Evolutionary conservation across 1,284 basidiomycete species (phyloP).

Genomic region (Amylostereum areolatum): DNA sequence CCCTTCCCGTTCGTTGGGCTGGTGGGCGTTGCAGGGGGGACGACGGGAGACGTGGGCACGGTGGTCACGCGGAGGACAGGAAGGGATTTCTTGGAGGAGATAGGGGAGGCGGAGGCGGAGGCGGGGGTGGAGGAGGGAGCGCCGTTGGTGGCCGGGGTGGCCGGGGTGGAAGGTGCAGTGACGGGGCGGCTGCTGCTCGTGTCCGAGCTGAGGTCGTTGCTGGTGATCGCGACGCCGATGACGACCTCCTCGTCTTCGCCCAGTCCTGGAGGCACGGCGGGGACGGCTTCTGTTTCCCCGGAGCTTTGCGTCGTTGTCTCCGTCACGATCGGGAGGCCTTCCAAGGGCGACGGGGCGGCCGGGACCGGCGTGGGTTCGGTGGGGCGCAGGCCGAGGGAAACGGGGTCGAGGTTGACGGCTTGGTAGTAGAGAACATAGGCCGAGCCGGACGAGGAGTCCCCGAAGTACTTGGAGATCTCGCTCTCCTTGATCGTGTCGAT

Average conservation of each 20-base stretch:
- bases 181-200: constrained; percentile 2
- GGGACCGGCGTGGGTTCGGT: constrained; percentile 12
- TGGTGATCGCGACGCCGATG: constrained; percentile 1
- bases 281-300: constrained; percentile 12
- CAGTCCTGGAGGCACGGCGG: constrained; percentile 13
- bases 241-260: constrained; percentile 9
- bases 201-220: background rate
- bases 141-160: constrained; percentile 9
- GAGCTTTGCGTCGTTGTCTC: constrained; percentile 9
- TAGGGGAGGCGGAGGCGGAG: background rate
- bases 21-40: constrained; percentile 5
- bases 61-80: constrained; percentile 8
- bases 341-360: constrained; percentile 12
- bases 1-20: constrained; percentile 1
- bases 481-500: constrained; percentile 84
- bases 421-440: constrained; percentile 99
- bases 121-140: background rate
- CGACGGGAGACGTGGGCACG: background rate
- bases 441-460: constrained; percentile 83
- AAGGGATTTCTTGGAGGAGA: constrained; percentile 8
- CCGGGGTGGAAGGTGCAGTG: constrained; percentile 14
- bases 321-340: constrained; percentile 18
- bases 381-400: constrained; percentile 57
- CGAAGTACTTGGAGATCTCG: constrained; percentile 93
- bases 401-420: constrained; percentile 77